Evolutionary conservation across 108 stramenopile genomes (phyloP).

Genomic region (Cyclotella atomus): DNA sequence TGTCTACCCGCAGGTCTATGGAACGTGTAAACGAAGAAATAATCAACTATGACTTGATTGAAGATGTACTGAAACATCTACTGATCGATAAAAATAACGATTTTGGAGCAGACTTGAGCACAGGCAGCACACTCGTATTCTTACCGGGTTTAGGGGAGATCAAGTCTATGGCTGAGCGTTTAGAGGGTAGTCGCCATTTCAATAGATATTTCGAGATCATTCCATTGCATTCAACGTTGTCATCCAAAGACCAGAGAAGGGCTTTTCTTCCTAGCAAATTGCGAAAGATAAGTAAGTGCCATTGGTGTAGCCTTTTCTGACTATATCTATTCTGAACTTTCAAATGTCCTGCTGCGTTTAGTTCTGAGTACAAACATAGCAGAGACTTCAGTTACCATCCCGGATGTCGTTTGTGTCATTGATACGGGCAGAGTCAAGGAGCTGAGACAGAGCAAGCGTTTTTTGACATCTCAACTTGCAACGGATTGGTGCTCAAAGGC

Average conservation of each 20-base stretch:
- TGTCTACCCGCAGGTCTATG: constrained; percentile 72
- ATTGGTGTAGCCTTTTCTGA: too few species aligned
- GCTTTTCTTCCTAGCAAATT: constrained; percentile 57
- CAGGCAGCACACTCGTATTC: constrained; percentile 89
- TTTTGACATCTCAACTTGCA: constrained; percentile 69
- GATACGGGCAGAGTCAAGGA: constrained; percentile 85
- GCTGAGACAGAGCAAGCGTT: constrained; percentile 68
- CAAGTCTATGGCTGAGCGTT: constrained; percentile 65
- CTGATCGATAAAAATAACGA: not conserved
- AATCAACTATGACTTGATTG: constrained; percentile 38
- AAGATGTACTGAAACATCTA: not conserved
- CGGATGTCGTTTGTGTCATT: constrained; percentile 87
- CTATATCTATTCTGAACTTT: not conserved
- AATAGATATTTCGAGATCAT: constrained; percentile 12
- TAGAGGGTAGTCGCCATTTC: constrained; percentile 63
- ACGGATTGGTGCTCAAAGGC: constrained; percentile 90
- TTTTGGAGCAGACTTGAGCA: constrained; percentile 44
- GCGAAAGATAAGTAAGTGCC: constrained; percentile 72
- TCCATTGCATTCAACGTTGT: constrained; percentile 73
- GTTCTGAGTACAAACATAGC: constrained; percentile 1
- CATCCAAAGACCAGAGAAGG: constrained; percentile 70
- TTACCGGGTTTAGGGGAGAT: constrained; percentile 96
- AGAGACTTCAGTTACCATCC: constrained; percentile 70
- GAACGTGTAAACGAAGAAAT: constrained; percentile 63
- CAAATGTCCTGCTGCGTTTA: not conserved